Evolutionary conservation across 306 rosid species (phyloP).

Genomic region (Cicer pinnatifidum): DNA sequence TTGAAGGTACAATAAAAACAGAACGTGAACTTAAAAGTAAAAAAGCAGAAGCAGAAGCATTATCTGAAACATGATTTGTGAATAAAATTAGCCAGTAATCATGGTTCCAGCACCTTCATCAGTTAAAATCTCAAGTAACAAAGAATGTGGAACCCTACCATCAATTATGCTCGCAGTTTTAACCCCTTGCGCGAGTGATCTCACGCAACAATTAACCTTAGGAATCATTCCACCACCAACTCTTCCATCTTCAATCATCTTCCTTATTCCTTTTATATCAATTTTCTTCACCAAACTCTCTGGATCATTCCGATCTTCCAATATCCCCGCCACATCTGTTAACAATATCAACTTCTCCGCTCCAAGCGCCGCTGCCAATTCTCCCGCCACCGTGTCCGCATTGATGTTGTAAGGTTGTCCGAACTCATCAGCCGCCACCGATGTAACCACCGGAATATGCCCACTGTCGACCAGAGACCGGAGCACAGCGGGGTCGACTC

Average conservation of each 20-base stretch:
- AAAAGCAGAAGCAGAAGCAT: neutral
- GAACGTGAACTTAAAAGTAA: neutral
- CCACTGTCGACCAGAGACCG: slow-evolving; percentile 65
- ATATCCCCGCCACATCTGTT: slow-evolving; percentile 87
- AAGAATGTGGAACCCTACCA: slow-evolving; percentile 79
- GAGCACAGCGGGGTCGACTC: slow-evolving; percentile 66
- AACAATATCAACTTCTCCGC: slow-evolving; percentile 91
- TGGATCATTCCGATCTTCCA: slow-evolving; percentile 64
- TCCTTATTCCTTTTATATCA: slow-evolving; percentile 75
- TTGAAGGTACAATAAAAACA: neutral
- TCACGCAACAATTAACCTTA: slow-evolving; percentile 78
- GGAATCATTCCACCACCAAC: slow-evolving; percentile 97
- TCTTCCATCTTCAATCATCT: slow-evolving; percentile 69
- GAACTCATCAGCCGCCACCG: slow-evolving; percentile 77
- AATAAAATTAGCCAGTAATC: slow-evolving; percentile 63
- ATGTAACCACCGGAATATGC: slow-evolving; percentile 83
- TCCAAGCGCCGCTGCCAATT: slow-evolving; percentile 84
- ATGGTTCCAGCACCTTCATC: slow-evolving; percentile 95
- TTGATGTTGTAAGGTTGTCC: slow-evolving; percentile 91
- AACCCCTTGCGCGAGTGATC: slow-evolving; percentile 85
- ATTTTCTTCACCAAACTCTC: slow-evolving; percentile 73
- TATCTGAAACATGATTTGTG: neutral
- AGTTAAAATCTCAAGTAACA: slow-evolving; percentile 83
- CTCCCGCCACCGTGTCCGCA: slow-evolving; percentile 91
- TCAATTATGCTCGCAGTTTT: slow-evolving; percentile 85